These are phyloP conservation scores for Penicillium coffeae DNA, from an alignment of 495 filamentous ascomycete genomes.

Conservation along the genomic window DNA sequence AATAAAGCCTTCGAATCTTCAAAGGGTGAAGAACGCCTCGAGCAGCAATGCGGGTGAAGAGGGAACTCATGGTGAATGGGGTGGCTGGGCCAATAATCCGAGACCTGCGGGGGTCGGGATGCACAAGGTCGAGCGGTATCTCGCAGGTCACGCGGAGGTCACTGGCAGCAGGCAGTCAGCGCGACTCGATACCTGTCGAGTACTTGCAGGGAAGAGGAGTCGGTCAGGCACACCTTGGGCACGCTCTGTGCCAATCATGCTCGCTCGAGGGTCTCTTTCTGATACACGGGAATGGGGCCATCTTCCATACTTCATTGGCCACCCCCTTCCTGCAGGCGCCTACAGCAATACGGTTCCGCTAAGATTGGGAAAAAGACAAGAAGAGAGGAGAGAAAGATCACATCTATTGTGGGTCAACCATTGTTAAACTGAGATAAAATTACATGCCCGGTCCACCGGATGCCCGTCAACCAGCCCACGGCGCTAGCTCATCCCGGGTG, in stretches of 20 bases:
- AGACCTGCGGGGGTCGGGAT: slow-evolving; percentile 3
- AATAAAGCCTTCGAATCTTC: neutral
- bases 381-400: slow-evolving; percentile 18
- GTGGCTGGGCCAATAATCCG: slow-evolving; percentile 30
- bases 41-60: slow-evolving; percentile 16
- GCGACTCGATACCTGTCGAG: neutral
- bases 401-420: slow-evolving; percentile 31
- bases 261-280: neutral
- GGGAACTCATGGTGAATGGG: slow-evolving; percentile 22
- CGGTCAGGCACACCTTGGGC: neutral
- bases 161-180: neutral
- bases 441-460: slow-evolving; percentile 38
- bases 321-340: slow-evolving; percentile 10
- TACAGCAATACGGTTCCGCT: slow-evolving; percentile 5
- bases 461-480: slow-evolving; percentile 26
- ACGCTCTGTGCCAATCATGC: neutral
- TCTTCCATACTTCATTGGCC: neutral
- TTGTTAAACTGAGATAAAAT: slow-evolving; percentile 32
- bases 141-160: neutral
- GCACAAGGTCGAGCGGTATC: neutral
- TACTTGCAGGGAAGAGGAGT: neutral
- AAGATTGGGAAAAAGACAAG: neutral
- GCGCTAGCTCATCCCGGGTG: slow-evolving; percentile 22
- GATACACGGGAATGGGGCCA: neutral
- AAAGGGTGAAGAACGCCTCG: slow-evolving; percentile 12